Conservation (phyloP, 2,329 filamentous ascomycete genomes). For the Clathrospora elynae region DNA sequence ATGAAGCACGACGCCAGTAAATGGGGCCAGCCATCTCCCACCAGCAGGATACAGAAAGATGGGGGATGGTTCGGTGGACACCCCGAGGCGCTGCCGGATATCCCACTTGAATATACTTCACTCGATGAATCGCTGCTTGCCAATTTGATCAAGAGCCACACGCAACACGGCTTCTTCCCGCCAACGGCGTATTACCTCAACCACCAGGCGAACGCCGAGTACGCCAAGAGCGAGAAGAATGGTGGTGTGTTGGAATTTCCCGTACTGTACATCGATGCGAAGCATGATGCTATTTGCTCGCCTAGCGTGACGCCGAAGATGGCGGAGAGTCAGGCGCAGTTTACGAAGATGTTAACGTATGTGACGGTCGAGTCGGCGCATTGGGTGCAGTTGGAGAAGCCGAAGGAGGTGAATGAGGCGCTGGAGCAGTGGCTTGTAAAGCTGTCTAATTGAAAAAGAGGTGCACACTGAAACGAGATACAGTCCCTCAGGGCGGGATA, state of each 20-base stretch:
- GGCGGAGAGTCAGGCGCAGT: constrained; percentile 43
- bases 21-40: constrained; percentile 33
- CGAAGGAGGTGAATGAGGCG: constrained; percentile 28
- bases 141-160: constrained; percentile 43
- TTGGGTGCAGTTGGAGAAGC: constrained; percentile 39
- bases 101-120: constrained; percentile 36
- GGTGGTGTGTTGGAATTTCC: constrained; percentile 43
- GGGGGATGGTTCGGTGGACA: constrained; percentile 45
- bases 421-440: constrained; percentile 38
- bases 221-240: constrained; percentile 48
- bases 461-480: no score
- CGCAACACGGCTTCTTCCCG: constrained; percentile 50
- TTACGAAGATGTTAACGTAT: constrained; percentile 49
- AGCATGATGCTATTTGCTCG: constrained; percentile 48
- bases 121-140: constrained; percentile 39
- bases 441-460: no score
- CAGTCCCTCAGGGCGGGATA: no score
- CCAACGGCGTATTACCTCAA: constrained; percentile 53
- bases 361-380: constrained; percentile 51
- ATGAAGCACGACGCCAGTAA: constrained; percentile 26
- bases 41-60: constrained; percentile 20
- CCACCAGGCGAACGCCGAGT: constrained; percentile 51
- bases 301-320: constrained; percentile 37
- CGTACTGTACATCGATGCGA: constrained; percentile 49
- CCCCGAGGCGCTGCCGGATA: constrained; percentile 32